Evolutionary conservation across 371 early-diverging fungal species (phyloP).

Genomic region (Lichtheimia corymbifera): DNA sequence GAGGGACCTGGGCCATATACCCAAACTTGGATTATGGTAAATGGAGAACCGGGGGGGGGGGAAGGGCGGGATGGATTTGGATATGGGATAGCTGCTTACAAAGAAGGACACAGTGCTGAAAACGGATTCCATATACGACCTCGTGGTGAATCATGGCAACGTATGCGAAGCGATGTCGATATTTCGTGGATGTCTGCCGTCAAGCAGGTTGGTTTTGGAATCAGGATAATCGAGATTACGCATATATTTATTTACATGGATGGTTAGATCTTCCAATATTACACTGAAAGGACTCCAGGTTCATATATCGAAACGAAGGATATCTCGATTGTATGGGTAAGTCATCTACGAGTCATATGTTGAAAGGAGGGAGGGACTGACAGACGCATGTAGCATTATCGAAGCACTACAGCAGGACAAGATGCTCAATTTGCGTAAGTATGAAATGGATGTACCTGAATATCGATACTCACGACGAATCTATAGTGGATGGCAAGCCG

Average conservation of each 20-base stretch:
- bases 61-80: constrained; percentile 55
- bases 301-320: constrained; percentile 84
- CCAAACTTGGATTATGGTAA: constrained; percentile 68
- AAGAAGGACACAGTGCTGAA: constrained; percentile 54
- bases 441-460: neutral
- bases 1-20: constrained; percentile 78
- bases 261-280: constrained; percentile 91
- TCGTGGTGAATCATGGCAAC: constrained; percentile 76
- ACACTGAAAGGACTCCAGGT: constrained; percentile 89
- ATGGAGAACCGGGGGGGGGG: no score
- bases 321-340: constrained; percentile 81
- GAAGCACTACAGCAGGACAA: constrained; percentile 80
- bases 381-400: constrained; percentile 59
- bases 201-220: constrained; percentile 59
- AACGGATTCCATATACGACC: constrained; percentile 70
- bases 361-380: neutral
- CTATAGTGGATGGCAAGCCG: constrained; percentile 76
- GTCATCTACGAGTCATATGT: neutral
- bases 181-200: constrained; percentile 88
- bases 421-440: constrained; percentile 64
- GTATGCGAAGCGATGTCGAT: constrained; percentile 75
- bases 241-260: neutral
- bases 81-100: constrained; percentile 45
- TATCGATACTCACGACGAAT: neutral
- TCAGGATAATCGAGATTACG: constrained; percentile 24